Percentiles rank a stretch among this genome's conserved stretches.
Evolutionary conservation across 2,329 filamentous ascomycete genomes (phyloP).

Genomic region (Beauveria asiatica): DNA sequence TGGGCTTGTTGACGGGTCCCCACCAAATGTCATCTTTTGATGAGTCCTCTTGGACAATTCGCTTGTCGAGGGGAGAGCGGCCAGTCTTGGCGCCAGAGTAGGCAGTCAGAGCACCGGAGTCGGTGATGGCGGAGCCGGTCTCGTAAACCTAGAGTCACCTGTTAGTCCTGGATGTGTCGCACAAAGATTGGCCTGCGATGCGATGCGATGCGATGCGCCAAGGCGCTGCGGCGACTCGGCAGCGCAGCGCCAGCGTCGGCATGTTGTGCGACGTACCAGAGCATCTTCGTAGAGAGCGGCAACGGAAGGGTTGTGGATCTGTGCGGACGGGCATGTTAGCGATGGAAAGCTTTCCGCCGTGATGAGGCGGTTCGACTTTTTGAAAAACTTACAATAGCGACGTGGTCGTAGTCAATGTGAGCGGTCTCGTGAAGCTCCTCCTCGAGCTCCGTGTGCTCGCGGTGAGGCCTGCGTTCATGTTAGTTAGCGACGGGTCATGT

Average conservation of each 20-base stretch:
- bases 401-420: slow-evolving; percentile 98
- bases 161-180: not conserved
- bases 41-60: slow-evolving; percentile 83
- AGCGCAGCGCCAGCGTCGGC: not conserved
- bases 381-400: slow-evolving; percentile 72
- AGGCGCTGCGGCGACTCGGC: not conserved
- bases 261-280: slow-evolving; percentile 39
- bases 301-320: slow-evolving; percentile 87
- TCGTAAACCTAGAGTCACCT: slow-evolving; percentile 57
- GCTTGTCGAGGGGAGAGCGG: slow-evolving; percentile 93
- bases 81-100: slow-evolving; percentile 98
- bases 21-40: slow-evolving; percentile 96
- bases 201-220: slow-evolving; percentile 25
- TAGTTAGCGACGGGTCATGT: slow-evolving; percentile 20
- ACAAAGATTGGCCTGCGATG: not conserved
- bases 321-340: slow-evolving; percentile 20
- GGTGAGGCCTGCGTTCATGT: slow-evolving; percentile 54
- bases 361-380: not conserved
- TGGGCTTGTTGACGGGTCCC: slow-evolving; percentile 99
- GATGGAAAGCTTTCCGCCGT: not conserved
- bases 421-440: slow-evolving; percentile 95
- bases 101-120: slow-evolving; percentile 86
- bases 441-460: slow-evolving; percentile 90
- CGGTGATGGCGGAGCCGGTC: slow-evolving; percentile 94
- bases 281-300: slow-evolving; percentile 98